Conservation (phyloP, 2,329 filamentous ascomycete species). For the Fusarium tuaranense region DNA sequence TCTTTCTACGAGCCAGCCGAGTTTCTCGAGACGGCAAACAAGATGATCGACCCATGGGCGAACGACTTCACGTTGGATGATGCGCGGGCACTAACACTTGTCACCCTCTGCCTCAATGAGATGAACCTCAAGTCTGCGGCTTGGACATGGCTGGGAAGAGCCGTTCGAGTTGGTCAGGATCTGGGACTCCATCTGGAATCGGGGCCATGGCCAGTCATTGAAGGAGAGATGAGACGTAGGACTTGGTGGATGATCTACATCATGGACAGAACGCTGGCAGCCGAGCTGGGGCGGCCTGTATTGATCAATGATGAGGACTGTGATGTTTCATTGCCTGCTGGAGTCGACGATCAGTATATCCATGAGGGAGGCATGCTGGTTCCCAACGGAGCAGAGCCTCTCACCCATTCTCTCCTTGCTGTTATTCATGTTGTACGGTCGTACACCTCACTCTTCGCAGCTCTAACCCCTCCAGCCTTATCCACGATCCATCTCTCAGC, state of each 20-base stretch:
- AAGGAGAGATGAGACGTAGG: slow-evolving; percentile 86
- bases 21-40: slow-evolving; percentile 78
- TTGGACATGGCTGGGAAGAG: slow-evolving; percentile 86
- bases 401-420: slow-evolving; percentile 79
- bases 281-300: slow-evolving; percentile 84
- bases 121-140: slow-evolving; percentile 87
- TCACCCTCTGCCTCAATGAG: slow-evolving; percentile 85
- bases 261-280: slow-evolving; percentile 82
- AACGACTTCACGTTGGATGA: slow-evolving; percentile 83
- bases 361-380: slow-evolving; percentile 67
- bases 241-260: slow-evolving; percentile 97
- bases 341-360: slow-evolving; percentile 84
- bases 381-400: slow-evolving; percentile 63
- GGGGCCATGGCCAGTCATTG: slow-evolving; percentile 78
- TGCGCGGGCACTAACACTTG: slow-evolving; percentile 77
- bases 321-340: slow-evolving; percentile 82
- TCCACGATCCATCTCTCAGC: slow-evolving; percentile 75
- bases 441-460: slow-evolving; percentile 78
- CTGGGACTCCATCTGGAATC: slow-evolving; percentile 83
- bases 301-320: slow-evolving; percentile 91
- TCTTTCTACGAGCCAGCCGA: slow-evolving; percentile 67
- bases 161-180: slow-evolving; percentile 85
- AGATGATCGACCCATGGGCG: slow-evolving; percentile 82
- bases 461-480: slow-evolving; percentile 76
- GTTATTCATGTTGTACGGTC: slow-evolving; percentile 86